Percentiles rank a stretch among this genome's conserved stretches.
These are phyloP conservation scores for Globisporangium parvum DNA, from an alignment of 352 stramenopile species.

Conservation along the genomic window DNA sequence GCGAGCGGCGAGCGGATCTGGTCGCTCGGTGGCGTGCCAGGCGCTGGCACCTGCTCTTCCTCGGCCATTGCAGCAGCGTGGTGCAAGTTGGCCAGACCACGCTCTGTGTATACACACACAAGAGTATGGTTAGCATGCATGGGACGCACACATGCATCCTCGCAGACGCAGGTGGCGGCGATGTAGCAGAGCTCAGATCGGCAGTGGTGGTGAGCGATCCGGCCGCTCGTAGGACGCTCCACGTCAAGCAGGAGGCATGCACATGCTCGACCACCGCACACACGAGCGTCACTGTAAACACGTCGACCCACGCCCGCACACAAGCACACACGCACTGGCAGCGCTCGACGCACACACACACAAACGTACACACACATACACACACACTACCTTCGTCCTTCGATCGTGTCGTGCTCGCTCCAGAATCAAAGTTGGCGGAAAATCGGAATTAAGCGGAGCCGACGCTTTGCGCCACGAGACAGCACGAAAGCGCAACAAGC, in stretches of 20 bases:
- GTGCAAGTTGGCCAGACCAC: not conserved
- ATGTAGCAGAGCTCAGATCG: no score
- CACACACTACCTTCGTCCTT: not conserved
- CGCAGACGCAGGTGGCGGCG: not conserved
- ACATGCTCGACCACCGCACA: no score
- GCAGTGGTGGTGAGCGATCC: no score
- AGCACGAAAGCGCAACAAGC: conserved; percentile 8
- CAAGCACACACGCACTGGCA: no score
- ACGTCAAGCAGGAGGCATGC: no score
- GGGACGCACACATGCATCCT: not conserved
- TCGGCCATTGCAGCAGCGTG: conserved; percentile 19
- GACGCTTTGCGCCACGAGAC: not conserved
- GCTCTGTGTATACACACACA: not conserved
- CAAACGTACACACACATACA: not conserved
- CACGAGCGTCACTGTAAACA: no score
- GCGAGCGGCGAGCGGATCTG: conserved; percentile 29
- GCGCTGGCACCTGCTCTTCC: conserved; percentile 8
- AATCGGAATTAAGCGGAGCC: not conserved
- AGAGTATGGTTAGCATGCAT: no score
- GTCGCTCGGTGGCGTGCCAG: conserved; percentile 22
- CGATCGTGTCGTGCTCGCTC: not conserved
- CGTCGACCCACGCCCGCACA: no score
- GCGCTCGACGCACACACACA: not conserved
- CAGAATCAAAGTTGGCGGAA: not conserved
- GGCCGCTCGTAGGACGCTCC: no score